Base-by-base conservation (phyloP, 2,329 filamentous ascomycete genomes). In the Sordariomycetes sp. region DNA sequence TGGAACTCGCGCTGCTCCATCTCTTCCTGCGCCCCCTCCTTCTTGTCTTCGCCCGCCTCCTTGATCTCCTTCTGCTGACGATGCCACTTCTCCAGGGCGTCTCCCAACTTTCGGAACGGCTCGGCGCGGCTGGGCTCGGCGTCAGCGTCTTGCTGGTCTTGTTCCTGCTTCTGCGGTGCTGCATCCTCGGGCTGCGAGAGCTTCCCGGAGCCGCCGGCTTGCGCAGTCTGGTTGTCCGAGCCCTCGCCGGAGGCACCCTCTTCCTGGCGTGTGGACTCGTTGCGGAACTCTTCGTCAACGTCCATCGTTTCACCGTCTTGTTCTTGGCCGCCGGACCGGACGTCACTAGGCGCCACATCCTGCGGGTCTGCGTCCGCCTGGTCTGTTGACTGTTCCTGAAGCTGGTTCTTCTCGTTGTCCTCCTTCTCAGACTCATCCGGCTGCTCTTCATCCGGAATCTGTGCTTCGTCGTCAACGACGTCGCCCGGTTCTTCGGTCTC, bases 1-100 rank as follows among this genome's bases (percentile, higher is more conserved):
- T 97, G 91, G 67, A 97, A 97, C 67, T 97, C 91, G n/a, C 82
- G 83, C 67, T 87, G 80, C 11, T 82, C 79, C 78, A 90, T 87
- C 61, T 94, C 86, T 60, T 89, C 83, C 63, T 74, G 72, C 0
- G 59, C 61, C n/a, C 58, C 22, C 8, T 46, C 43, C 18, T 64
- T 62, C 48, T 78, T 71, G 57, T 85, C 73, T 43, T 79, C 74
- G 18, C 65, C 63, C 14, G 73, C 68, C 58, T 83, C 76, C 68
- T 81, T 76, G 64, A 99, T 97, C 61, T 96, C 88, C 53, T 83
- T 83, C 66, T 95, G 89, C 67, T 91, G 89, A 60, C 89, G 83
- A 70, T 97, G 92, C 90, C 92, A 99, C 65, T 87, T 84, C 70
- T 97, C 92, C 35, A 99, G 78, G 6, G 90, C 88, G 73, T 99